Conservation (phyloP, 768 basidiomycete species). For the Pisolithus marmoratus region DNA sequence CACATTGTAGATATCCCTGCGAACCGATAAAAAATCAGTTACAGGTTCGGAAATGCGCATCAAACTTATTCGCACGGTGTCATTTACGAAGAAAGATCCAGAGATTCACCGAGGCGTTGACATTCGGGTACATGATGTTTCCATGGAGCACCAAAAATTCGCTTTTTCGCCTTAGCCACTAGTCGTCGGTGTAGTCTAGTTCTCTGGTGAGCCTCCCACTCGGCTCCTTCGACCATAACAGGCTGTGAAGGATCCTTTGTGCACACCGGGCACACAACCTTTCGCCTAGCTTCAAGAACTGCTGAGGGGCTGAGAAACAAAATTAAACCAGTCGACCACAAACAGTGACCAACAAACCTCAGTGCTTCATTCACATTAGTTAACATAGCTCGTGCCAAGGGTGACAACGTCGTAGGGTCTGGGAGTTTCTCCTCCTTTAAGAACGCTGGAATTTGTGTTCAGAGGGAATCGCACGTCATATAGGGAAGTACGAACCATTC, state of each 20-base stretch:
- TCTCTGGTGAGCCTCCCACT: constrained; percentile 54
- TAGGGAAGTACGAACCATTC: constrained; percentile 33
- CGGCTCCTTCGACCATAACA: constrained; percentile 49
- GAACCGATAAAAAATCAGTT: too few species aligned
- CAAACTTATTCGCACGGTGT: neutral
- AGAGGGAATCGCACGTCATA: neutral
- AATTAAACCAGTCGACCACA: neutral
- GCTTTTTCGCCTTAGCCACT: constrained; percentile 25
- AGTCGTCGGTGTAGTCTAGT: constrained; percentile 52
- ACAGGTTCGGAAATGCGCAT: neutral
- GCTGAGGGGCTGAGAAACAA: constrained; percentile 45
- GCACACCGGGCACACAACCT: constrained; percentile 56
- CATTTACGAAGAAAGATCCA: neutral
- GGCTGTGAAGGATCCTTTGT: constrained; percentile 53
- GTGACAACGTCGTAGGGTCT: constrained; percentile 52
- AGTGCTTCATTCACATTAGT: constrained; percentile 37
- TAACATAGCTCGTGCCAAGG: constrained; percentile 49
- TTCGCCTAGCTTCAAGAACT: constrained; percentile 49
- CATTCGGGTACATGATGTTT: neutral
- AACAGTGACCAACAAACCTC: constrained; percentile 31
- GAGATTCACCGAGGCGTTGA: neutral
- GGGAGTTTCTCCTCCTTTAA: constrained; percentile 44
- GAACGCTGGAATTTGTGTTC: constrained; percentile 44
- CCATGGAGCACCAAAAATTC: neutral
- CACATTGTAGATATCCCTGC: too few species aligned